Evolutionary conservation across 148 eudicot species (phyloP).

Genomic region (Euryodendron excelsum): DNA sequence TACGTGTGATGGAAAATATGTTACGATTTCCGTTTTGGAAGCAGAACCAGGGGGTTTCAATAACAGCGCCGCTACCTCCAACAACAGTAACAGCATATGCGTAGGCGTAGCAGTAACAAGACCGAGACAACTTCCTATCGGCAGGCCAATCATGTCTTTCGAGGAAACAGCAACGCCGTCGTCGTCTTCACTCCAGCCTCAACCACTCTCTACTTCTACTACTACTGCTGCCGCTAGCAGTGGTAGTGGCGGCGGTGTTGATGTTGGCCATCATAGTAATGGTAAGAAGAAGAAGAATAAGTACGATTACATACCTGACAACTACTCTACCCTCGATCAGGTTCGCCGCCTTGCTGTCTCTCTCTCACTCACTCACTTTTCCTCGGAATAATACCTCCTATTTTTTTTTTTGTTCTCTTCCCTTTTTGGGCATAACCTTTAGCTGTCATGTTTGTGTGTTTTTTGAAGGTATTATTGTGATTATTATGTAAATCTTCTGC

Average conservation of each 20-base stretch:
- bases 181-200: neutral
- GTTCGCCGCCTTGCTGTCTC: neutral
- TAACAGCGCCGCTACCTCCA: too few species aligned
- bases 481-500: too few species aligned
- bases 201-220: neutral
- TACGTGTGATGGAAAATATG: neutral
- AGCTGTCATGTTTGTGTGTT: too few species aligned
- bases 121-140: neutral
- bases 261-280: neutral
- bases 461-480: too few species aligned
- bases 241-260: neutral
- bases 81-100: neutral
- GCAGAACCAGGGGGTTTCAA: neutral
- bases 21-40: neutral
- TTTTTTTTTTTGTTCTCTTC: too few species aligned
- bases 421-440: too few species aligned
- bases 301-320: slow-evolving; percentile 4
- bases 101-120: neutral
- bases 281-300: neutral
- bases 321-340: slow-evolving; percentile 12
- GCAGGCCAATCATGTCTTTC: neutral
- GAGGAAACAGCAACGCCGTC: neutral
- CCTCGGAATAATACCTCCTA: too few species aligned
- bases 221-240: neutral
- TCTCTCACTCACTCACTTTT: neutral